phyloP scores from a whole-genome alignment of 352 stramenopile genomes.

The Phytophthora pinifolia region DNA sequence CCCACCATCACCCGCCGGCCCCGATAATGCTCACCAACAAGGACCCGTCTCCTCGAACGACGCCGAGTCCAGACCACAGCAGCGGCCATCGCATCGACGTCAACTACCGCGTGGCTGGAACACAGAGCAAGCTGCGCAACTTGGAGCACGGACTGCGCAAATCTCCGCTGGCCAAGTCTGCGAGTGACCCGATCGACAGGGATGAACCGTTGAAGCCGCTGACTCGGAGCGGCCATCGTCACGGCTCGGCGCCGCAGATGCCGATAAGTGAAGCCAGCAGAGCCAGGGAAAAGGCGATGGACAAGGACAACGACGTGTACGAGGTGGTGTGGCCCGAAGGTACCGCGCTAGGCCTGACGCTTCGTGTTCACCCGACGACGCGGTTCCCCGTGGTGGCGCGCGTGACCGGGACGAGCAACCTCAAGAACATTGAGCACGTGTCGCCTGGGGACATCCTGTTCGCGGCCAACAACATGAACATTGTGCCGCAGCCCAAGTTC shows the following conservation, averaged over 20 bases:
- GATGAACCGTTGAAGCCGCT: constrained; percentile 46
- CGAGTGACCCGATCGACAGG: constrained; percentile 39
- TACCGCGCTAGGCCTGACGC: constrained; percentile 61
- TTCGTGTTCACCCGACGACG: constrained; percentile 70
- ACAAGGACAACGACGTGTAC: constrained; percentile 61
- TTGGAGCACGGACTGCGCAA: constrained; percentile 46
- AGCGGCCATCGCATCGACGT: constrained; percentile 30
- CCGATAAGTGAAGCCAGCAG: constrained; percentile 18
- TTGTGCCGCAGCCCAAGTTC: constrained; percentile 75
- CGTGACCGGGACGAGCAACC: constrained; percentile 72
- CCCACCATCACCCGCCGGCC: constrained; percentile 16
- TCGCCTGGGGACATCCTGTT: constrained; percentile 69
- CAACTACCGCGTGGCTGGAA: constrained; percentile 27
- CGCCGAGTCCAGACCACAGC: constrained; percentile 21
- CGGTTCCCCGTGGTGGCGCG: constrained; percentile 70
- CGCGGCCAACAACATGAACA: constrained; percentile 70
- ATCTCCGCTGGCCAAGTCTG: constrained; percentile 37
- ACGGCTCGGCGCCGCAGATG: constrained; percentile 22
- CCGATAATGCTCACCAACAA: constrained; percentile 27
- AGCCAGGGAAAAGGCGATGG: constrained; percentile 26
- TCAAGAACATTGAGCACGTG: constrained; percentile 79
- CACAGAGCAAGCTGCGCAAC: constrained; percentile 44
- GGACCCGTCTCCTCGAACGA: constrained; percentile 21
- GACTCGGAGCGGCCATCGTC: constrained; percentile 33
- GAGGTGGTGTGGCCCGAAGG: constrained; percentile 75